Conservation (phyloP, 2,329 filamentous ascomycete genomes). For the Fusarium sp. region DNA sequence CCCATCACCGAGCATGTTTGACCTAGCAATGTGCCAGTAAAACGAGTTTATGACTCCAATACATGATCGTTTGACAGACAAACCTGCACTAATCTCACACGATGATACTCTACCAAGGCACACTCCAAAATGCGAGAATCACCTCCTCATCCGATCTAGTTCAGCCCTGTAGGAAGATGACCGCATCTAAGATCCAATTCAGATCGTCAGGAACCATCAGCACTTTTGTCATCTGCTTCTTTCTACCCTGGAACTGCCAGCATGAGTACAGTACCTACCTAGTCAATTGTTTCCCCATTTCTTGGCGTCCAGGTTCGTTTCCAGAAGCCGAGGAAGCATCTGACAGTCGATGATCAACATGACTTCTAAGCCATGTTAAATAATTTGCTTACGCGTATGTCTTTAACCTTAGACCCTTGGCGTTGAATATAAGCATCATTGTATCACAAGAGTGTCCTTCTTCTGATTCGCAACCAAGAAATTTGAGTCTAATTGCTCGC, state of each 20-base stretch:
- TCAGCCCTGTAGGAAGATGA: conserved; percentile 14
- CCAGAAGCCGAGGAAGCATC: conserved; percentile 3
- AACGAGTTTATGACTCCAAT: too few species aligned
- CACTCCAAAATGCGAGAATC: background rate
- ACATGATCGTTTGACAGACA: too few species aligned
- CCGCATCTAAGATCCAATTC: background rate
- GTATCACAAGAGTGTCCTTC: background rate
- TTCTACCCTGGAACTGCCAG: background rate
- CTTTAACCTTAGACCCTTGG: background rate
- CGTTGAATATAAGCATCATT: background rate
- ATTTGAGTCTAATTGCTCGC: background rate
- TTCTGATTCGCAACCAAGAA: background rate
- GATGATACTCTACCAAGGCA: background rate
- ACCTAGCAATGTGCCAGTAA: too few species aligned
- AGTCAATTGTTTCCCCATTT: background rate
- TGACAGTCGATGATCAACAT: background rate
- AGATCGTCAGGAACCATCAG: conserved; percentile 24
- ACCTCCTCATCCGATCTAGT: conserved; percentile 2
- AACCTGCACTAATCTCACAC: background rate
- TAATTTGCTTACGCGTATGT: background rate
- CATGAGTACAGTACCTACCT: background rate
- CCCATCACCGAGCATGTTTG: too few species aligned
- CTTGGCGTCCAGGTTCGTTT: conserved; percentile 9
- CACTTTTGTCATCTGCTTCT: background rate
- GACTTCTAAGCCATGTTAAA: background rate